Conservation (phyloP, 805 yeast genomes). For the Yarrowia porcina region DNA sequence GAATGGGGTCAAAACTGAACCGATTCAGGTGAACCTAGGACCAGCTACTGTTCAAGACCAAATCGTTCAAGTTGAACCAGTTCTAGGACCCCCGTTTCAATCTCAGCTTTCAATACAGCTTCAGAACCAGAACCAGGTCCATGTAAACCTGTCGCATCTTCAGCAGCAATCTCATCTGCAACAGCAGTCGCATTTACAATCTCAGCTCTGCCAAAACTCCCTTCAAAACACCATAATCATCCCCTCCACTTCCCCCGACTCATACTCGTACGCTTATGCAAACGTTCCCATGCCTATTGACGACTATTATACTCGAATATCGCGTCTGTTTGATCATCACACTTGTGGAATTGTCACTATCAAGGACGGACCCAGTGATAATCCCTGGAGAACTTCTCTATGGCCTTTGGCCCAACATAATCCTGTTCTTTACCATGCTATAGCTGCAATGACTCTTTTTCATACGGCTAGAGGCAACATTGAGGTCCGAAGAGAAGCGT, state of each 20-base stretch:
- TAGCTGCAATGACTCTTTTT: slow-evolving; percentile 65
- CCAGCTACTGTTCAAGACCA: too few relatives aligned
- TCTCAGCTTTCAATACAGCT: too few relatives aligned
- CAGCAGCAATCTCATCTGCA: background rate
- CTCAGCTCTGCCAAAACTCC: background rate
- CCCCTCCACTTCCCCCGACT: too few relatives aligned
- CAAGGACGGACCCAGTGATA: slow-evolving; percentile 61
- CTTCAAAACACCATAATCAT: too few relatives aligned
- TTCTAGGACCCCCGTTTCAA: too few relatives aligned
- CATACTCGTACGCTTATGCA: background rate
- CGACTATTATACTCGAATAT: slow-evolving; percentile 31
- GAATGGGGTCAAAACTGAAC: too few relatives aligned
- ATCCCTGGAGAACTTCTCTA: slow-evolving; percentile 62
- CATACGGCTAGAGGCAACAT: slow-evolving; percentile 52
- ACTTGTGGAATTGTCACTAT: slow-evolving; percentile 59
- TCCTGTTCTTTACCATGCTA: slow-evolving; percentile 57
- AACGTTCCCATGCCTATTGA: background rate
- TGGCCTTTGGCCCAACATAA: slow-evolving; percentile 56
- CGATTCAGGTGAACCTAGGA: too few relatives aligned
- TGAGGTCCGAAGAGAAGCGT: slow-evolving; percentile 49
- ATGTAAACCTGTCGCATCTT: too few relatives aligned
- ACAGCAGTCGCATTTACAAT: background rate
- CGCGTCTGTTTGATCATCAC: slow-evolving; percentile 42
- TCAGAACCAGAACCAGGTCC: too few relatives aligned
- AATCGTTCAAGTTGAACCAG: too few relatives aligned